Base-by-base conservation (phyloP, 768 basidiomycete genomes). In the Serendipita vermifera region DNA sequence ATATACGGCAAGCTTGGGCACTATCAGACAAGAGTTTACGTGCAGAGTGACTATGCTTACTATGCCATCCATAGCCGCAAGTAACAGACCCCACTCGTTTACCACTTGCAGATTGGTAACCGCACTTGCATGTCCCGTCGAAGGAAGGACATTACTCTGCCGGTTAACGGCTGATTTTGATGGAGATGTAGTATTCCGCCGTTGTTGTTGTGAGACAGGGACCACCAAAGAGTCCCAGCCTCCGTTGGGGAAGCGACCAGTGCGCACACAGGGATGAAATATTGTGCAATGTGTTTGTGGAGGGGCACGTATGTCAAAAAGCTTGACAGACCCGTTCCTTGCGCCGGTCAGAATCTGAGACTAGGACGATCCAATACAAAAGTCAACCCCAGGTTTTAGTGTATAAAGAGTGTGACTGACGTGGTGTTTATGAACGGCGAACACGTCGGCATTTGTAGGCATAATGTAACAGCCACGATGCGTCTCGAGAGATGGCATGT, bases 401-500 rank as follows among this genome's bases (percentile, higher is more conserved):
- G n/a, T n/a, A n/a, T n/a, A n/a, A n/a, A n/a, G n/a, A 22, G 24
- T 7, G 29, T 22, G 11, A 7, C 46, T 15, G 15, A 51, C 46
- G n/a, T 51, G 46, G 22, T 51, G 22, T n/a, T 51, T 51, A 29
- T 51, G 31, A 29, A 51, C 46, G n/a, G 20, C n/a, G 22, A 51
- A 51, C 11, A 51, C 22, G 46, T 51, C 46, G 46, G 46, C 24
- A 11, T 29, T 26, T 29, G 46, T 51, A n/a, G 46, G 46, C 46
- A 51, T 51, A 29, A 51, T 20, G 27, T 51, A 51, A 5, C 22
- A 20, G 27, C 46, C 46, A 51, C 46, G 46, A 29, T 51, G 46
- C 9, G 46, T 51, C 31, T 51, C 46, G 46, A 51, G 46, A n/a
- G 46, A 51, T 22, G 46, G 46, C 46, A 51, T 51, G 31, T 51